Base-by-base conservation (phyloP, 345 rosid genomes). In the Boechera retrofracta region DNA sequence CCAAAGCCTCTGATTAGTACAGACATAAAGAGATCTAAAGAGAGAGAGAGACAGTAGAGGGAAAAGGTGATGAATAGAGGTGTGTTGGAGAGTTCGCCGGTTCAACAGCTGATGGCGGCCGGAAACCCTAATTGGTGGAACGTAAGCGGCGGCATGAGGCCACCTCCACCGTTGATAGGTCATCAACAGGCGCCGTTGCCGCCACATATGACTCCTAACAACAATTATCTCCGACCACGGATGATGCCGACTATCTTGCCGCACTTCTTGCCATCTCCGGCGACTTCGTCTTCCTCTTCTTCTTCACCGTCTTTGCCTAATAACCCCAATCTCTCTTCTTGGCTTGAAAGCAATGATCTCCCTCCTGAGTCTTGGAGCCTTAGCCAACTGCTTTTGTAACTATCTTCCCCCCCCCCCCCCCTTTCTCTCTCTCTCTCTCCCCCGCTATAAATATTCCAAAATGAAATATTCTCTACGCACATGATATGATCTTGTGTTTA, bases 41-140 rank as follows among this genome's bases (percentile, higher is more conserved):
- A 69, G 63, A 66, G 71, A 61, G 62, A 41, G 10, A 76, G 36
- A 64, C 26, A 74, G 67, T 18, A 70, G 74, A 44, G 57, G 70
- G 69, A 70, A 18, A 74, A 74, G 63, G 72, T 56, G 58, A 93
- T 90, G 96, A 89, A 93, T 77, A 77, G 88, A 83, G 89, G 90
- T 38, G 88, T 84, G 60, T 76, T 90, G 83, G 89, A 90, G 81
- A 88, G 87, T 79, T 89, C 97, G 56, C 89, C 92, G 77, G 90
- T 89, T 75, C 92, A 87, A 70, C 92, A 87, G 86, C 75, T 92
- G 85, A 87, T 88, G 87, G 80, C 89, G 56, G 86, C 92, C 75
- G 94, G 91, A 75, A 93, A 87, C 93, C 91, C 91, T 86, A 93
- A 82, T 72, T 88, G 86, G 93, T 90, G 96, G 94, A 89, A 79